Conservation (phyloP, 208 protist species). For the Crithidia acanthocephali region DNA sequence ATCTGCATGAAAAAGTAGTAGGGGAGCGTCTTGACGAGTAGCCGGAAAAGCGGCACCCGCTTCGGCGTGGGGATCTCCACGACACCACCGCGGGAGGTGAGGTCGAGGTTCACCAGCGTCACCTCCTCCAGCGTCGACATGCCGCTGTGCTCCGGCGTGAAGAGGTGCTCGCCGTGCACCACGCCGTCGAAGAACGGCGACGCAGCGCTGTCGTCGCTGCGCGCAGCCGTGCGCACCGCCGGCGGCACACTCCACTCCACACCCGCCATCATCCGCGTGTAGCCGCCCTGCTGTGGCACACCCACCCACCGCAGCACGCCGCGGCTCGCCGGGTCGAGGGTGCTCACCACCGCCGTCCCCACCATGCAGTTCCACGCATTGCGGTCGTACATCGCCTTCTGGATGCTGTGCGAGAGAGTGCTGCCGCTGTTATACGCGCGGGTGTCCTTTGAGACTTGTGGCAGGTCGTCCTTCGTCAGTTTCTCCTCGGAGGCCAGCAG, state of each 20-base stretch:
- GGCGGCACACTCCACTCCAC: slow-evolving; percentile 66
- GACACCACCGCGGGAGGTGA: slow-evolving; percentile 13
- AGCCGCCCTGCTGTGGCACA: slow-evolving; percentile 58
- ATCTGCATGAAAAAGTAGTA: slow-evolving; percentile 44
- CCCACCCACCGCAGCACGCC: slow-evolving; percentile 70
- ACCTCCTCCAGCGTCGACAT: slow-evolving; percentile 67
- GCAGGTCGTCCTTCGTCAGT: slow-evolving; percentile 45
- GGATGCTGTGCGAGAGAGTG: slow-evolving; percentile 41
- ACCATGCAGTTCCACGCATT: slow-evolving; percentile 56
- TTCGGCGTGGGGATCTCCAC: slow-evolving; percentile 29
- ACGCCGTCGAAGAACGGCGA: slow-evolving; percentile 56
- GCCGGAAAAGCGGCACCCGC: slow-evolving; percentile 19
- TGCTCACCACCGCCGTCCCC: slow-evolving; percentile 42
- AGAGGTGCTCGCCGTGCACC: slow-evolving; percentile 71
- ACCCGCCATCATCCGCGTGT: slow-evolving; percentile 57
- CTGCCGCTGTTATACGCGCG: slow-evolving; percentile 42
- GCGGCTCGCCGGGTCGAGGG: slow-evolving; percentile 45
- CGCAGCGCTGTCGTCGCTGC: slow-evolving; percentile 14
- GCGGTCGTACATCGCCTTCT: slow-evolving; percentile 32
- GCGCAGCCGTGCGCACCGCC: slow-evolving; percentile 30
- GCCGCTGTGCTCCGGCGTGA: slow-evolving; percentile 37
- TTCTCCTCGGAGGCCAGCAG: slow-evolving; percentile 46
- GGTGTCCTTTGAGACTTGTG: slow-evolving; percentile 28
- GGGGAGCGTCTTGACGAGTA: slow-evolving; percentile 39
- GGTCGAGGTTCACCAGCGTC: slow-evolving; percentile 32